Conservation (phyloP, 495 filamentous ascomycete genomes). For the Hypoxylon subgilvum region DNA sequence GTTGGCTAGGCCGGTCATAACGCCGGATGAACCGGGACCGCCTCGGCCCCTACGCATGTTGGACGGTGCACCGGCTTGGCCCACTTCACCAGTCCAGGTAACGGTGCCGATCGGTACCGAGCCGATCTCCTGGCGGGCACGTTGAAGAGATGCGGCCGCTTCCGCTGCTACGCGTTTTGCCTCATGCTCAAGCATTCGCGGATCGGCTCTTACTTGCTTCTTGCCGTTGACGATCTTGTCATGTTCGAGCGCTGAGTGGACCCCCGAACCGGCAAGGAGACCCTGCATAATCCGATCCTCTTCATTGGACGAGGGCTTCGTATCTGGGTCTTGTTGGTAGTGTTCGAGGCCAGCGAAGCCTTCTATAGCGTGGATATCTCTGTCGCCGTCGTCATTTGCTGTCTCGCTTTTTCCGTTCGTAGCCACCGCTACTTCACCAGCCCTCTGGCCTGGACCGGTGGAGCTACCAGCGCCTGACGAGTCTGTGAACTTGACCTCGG, state of each 20-base stretch:
- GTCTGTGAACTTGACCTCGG: conserved; percentile 69
- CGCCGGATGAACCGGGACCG: conserved; percentile 59
- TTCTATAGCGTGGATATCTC: conserved; percentile 42
- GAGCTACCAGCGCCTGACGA: conserved; percentile 45
- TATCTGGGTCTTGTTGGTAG: conserved; percentile 44
- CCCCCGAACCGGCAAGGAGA: conserved; percentile 82
- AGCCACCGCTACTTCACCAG: neutral
- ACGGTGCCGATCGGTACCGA: conserved; percentile 79
- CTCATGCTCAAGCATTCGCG: conserved; percentile 76
- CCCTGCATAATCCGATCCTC: conserved; percentile 79
- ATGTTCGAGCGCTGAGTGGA: conserved; percentile 86
- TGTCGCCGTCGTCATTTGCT: conserved; percentile 40
- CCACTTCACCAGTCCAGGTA: conserved; percentile 90
- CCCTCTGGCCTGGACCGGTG: conserved; percentile 27
- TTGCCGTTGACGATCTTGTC: conserved; percentile 80
- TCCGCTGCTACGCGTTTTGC: conserved; percentile 78
- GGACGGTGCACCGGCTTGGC: conserved; percentile 67
- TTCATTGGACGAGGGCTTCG: conserved; percentile 41
- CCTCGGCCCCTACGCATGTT: conserved; percentile 46
- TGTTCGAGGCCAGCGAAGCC: conserved; percentile 50
- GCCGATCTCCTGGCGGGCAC: conserved; percentile 72
- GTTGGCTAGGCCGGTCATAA: conserved; percentile 66
- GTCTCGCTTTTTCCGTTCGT: conserved; percentile 37
- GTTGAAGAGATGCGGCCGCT: conserved; percentile 74
- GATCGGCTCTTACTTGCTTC: conserved; percentile 67